Evolutionary conservation across 495 filamentous ascomycete genomes (phyloP).

Genomic region (Podospora conica): DNA sequence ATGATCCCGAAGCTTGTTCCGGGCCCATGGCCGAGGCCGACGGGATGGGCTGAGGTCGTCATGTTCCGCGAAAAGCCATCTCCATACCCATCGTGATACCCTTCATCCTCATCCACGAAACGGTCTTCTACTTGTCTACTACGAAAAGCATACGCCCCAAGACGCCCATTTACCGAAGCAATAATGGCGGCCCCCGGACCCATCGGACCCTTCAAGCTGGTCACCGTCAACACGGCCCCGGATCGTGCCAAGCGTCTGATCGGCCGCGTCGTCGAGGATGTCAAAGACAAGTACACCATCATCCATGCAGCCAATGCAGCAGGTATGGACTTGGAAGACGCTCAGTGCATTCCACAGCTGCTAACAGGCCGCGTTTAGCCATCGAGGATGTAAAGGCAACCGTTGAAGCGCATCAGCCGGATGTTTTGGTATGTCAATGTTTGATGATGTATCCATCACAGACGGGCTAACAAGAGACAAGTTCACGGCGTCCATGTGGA

Average conservation of each 20-base stretch:
- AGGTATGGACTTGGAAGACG: conserved; percentile 32
- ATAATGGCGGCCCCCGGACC: conserved; percentile 35
- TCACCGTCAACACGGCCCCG: conserved; percentile 64
- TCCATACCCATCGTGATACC: no score
- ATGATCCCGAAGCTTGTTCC: not conserved
- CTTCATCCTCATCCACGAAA: not conserved
- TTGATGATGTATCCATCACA: not conserved
- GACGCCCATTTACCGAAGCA: not conserved
- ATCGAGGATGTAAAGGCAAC: conserved; percentile 25
- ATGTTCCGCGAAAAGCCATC: not conserved
- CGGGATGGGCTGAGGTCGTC: not conserved
- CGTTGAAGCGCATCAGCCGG: conserved; percentile 19
- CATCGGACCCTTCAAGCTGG: conserved; percentile 53
- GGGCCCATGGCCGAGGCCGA: not conserved
- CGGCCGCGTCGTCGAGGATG: conserved; percentile 50
- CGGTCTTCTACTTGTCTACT: not conserved
- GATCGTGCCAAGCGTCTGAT: conserved; percentile 58
- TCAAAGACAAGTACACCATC: conserved; percentile 57
- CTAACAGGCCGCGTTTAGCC: conserved; percentile 8
- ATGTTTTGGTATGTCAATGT: conserved; percentile 31
- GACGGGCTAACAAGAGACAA: conserved; percentile 11
- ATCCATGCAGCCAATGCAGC: conserved; percentile 53
- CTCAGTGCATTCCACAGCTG: not conserved
- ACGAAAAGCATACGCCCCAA: not conserved
- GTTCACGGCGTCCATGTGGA: conserved; percentile 69